phyloP scores from a whole-genome alignment of 352 stramenopile genomes.

The Globisporangium spinosum region DNA sequence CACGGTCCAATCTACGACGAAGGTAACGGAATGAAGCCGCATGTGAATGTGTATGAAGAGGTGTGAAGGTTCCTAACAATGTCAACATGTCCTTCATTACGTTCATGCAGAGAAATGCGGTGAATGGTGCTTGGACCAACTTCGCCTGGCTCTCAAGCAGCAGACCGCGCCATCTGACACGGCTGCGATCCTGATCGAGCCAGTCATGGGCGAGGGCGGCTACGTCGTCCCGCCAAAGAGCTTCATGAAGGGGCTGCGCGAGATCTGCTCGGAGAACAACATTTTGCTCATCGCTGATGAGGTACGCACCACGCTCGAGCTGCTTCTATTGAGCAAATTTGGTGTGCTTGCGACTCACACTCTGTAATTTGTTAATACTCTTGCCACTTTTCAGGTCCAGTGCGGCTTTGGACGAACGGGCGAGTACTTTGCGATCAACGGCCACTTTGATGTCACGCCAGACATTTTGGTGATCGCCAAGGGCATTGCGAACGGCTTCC shows the following conservation, averaged over 20 bases:
- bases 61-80: neutral
- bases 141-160: slow-evolving; percentile 89
- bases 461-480: slow-evolving; percentile 94
- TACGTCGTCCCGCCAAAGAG: slow-evolving; percentile 89
- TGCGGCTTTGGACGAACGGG: slow-evolving; percentile 87
- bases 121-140: slow-evolving; percentile 78
- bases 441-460: slow-evolving; percentile 79
- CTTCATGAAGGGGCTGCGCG: slow-evolving; percentile 90
- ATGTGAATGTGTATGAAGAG: neutral
- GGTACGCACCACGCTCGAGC: slow-evolving; percentile 12
- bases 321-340: neutral
- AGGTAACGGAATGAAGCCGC: slow-evolving; percentile 19
- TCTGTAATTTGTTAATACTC: neutral
- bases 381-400: slow-evolving; percentile 50
- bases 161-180: slow-evolving; percentile 84
- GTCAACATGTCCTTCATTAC: too few relatives aligned
- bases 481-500: slow-evolving; percentile 91
- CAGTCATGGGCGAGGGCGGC: slow-evolving; percentile 88
- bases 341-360: neutral
- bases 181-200: slow-evolving; percentile 90
- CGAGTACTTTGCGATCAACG: slow-evolving; percentile 85
- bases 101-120: slow-evolving; percentile 39
- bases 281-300: slow-evolving; percentile 94
- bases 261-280: slow-evolving; percentile 89
- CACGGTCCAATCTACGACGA: slow-evolving; percentile 80